Evolutionary conservation across 2,329 filamentous ascomycete species (phyloP).

Genomic region (Pseudogymnoascus sp.): DNA sequence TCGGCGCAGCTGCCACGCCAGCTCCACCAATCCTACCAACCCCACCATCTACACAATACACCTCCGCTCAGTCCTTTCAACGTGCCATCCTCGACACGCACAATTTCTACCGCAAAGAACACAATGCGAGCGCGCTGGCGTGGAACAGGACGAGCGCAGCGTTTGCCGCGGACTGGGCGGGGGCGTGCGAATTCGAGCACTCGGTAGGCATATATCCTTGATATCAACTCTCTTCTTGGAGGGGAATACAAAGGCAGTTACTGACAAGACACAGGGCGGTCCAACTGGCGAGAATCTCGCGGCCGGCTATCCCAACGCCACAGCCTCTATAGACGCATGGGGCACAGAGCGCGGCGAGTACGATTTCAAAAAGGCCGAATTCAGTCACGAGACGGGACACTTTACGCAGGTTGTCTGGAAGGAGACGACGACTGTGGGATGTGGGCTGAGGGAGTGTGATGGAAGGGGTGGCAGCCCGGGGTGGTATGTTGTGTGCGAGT

Average conservation of each 20-base stretch:
- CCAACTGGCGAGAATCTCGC: conserved; percentile 70
- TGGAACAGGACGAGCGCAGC: conserved; percentile 59
- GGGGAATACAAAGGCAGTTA: not conserved
- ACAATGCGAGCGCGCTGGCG: conserved; percentile 47
- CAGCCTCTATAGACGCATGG: conserved; percentile 56
- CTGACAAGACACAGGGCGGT: conserved; percentile 35
- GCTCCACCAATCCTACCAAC: not conserved
- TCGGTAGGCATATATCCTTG: conserved; percentile 30
- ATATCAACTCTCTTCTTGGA: not conserved
- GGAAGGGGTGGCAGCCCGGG: conserved; percentile 32
- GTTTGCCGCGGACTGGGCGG: conserved; percentile 44
- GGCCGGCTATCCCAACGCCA: conserved; percentile 53
- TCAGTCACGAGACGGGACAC: conserved; percentile 53
- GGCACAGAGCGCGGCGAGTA: conserved; percentile 51
- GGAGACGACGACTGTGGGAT: conserved; percentile 51
- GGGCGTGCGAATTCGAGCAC: conserved; percentile 43
- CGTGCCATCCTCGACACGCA: conserved; percentile 53
- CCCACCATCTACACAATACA: conserved; percentile 28
- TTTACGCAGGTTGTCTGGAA: conserved; percentile 70
- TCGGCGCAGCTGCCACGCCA: not conserved
- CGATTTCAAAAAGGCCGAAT: conserved; percentile 48
- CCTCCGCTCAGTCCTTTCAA: conserved; percentile 34
- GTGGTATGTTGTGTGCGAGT: conserved; percentile 63
- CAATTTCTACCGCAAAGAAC: conserved; percentile 54
- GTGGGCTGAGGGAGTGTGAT: conserved; percentile 35